Evolutionary conservation across 2,329 filamentous ascomycete species (phyloP).

Genomic region (Penicillium palitans): DNA sequence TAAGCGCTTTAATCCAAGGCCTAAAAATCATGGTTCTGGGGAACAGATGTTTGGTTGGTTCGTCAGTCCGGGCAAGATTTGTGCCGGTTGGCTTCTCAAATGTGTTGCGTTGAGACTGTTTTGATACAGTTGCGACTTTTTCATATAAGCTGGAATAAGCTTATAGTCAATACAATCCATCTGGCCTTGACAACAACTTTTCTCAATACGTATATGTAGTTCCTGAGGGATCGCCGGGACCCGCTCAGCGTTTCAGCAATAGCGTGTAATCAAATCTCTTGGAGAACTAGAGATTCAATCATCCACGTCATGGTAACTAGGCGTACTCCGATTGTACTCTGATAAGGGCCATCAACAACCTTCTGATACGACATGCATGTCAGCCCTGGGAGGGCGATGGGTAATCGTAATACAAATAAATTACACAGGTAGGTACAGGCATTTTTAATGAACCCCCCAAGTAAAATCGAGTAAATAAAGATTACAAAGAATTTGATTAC

Average conservation of each 20-base stretch:
- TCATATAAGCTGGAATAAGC: slow-evolving; percentile 36
- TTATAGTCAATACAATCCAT: slow-evolving; percentile 40
- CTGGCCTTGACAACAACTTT: slow-evolving; percentile 29
- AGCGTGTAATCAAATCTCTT: slow-evolving; percentile 10
- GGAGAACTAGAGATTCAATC: neutral
- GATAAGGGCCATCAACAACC: slow-evolving; percentile 1
- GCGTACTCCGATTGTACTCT: neutral
- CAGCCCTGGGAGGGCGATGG: neutral
- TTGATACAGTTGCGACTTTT: slow-evolving; percentile 41
- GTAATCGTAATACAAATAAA: neutral
- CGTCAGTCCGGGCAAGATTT: slow-evolving; percentile 32
- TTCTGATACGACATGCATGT: neutral
- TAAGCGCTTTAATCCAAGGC: slow-evolving; percentile 38
- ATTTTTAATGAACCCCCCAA: no score
- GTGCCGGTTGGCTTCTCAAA: slow-evolving; percentile 32
- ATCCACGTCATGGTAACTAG: neutral
- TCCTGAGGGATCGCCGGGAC: neutral
- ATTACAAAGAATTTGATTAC: slow-evolving; percentile 1
- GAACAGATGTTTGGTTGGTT: slow-evolving; percentile 48
- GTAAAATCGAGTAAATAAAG: neutral
- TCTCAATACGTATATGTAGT: neutral
- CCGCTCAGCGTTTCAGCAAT: neutral
- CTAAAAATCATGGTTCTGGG: slow-evolving; percentile 64
- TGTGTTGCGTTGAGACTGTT: slow-evolving; percentile 35
- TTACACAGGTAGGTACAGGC: neutral